A percentile compares a stretch with the other conserved stretches of the same genome.
phyloP scores from a whole-genome alignment of 441 rosid genomes.

The Melastoma candidum region DNA sequence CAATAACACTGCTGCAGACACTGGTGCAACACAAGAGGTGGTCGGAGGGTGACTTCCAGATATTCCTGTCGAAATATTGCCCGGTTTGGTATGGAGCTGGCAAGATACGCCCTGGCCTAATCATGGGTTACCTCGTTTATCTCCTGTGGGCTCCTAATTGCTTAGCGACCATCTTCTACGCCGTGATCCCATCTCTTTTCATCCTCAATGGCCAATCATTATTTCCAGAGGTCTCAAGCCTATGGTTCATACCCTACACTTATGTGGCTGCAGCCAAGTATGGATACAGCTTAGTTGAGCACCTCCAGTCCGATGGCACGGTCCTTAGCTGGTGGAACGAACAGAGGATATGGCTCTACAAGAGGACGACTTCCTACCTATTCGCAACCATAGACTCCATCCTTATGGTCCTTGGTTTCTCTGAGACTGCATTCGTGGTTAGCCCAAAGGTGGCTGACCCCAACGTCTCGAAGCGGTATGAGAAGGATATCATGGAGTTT shows the following conservation, averaged over 20 bases:
- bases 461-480: slow-evolving; percentile 12
- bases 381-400: slow-evolving; percentile 12
- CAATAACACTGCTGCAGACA: slow-evolving; percentile 11
- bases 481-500: slow-evolving; percentile 20
- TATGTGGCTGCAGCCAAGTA: slow-evolving; percentile 12
- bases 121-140: slow-evolving; percentile 16
- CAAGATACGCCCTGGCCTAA: slow-evolving; percentile 11
- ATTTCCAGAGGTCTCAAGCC: slow-evolving; percentile 22
- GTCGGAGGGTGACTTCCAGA: slow-evolving; percentile 25
- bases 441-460: slow-evolving; percentile 16
- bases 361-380: slow-evolving; percentile 17
- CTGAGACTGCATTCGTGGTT: slow-evolving; percentile 15
- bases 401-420: slow-evolving; percentile 8
- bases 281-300: slow-evolving; percentile 13
- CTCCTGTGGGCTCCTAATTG: slow-evolving; percentile 22
- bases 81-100: slow-evolving; percentile 20
- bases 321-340: slow-evolving; percentile 20
- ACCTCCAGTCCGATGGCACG: slow-evolving; percentile 5
- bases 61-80: slow-evolving; percentile 20
- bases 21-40: slow-evolving; percentile 20
- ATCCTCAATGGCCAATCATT: slow-evolving; percentile 17
- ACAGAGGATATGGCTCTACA: slow-evolving; percentile 15
- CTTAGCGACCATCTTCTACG: slow-evolving; percentile 16
- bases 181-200: slow-evolving; percentile 16
- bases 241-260: slow-evolving; percentile 21